Evolutionary conservation across 495 filamentous ascomycete species (phyloP).

Genomic region (Staphylotrichum tortipilum): DNA sequence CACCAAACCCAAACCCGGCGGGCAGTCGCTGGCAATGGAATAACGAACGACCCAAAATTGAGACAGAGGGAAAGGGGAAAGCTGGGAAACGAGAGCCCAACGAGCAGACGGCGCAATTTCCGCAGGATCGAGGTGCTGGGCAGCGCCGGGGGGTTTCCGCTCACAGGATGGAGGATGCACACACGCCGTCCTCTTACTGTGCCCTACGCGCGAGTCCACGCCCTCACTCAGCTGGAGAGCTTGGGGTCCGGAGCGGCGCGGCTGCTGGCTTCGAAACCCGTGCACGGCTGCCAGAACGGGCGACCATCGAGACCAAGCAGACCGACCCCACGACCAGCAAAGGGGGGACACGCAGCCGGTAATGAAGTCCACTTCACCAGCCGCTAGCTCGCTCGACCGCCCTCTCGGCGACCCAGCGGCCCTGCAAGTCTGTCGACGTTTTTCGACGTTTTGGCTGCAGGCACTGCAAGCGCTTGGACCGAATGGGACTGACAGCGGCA

Average conservation of each 20-base stretch:
- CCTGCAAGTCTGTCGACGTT: background rate
- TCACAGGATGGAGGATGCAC: too few relatives aligned
- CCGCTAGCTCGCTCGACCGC: background rate
- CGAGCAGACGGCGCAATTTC: slow-evolving; percentile 8
- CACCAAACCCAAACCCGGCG: slow-evolving; percentile 10
- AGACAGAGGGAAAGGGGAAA: background rate
- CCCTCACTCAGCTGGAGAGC: background rate
- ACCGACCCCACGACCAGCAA: background rate
- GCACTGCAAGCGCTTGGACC: slow-evolving; percentile 3
- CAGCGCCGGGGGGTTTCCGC: too few relatives aligned
- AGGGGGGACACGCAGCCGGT: background rate
- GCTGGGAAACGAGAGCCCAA: background rate
- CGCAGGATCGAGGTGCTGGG: background rate
- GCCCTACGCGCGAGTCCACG: background rate
- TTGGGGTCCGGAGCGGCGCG: slow-evolving; percentile 1
- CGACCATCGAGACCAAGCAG: too few relatives aligned
- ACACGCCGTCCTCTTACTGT: slow-evolving; percentile 1
- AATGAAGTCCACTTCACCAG: background rate
- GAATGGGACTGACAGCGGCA: slow-evolving; percentile 6
- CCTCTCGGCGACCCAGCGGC: background rate
- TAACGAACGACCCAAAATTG: background rate
- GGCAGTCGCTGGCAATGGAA: too few relatives aligned
- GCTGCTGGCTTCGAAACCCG: background rate
- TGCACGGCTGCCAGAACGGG: too few relatives aligned
- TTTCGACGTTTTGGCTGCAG: background rate